Conservation (phyloP, 1,139 yeast species). For the Debaryomyces subglobosus region DNA sequence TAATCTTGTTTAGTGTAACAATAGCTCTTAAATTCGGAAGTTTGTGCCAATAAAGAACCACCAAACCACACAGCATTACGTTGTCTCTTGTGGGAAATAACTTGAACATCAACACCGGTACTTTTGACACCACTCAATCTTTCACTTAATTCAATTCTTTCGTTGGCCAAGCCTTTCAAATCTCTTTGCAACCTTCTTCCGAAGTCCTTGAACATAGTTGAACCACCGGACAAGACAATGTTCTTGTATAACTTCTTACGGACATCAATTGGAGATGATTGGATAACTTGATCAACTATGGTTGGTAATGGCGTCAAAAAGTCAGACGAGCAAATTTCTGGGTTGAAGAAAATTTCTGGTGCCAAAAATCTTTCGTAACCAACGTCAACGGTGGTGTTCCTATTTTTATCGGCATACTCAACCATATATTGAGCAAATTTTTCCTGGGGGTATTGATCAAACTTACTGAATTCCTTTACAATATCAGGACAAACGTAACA, state of each 20-base stretch:
- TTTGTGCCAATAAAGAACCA: slow-evolving; percentile 94
- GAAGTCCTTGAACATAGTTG: slow-evolving; percentile 97
- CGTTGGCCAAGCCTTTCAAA: slow-evolving; percentile 82
- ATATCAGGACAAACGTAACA: slow-evolving; percentile 98
- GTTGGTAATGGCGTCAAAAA: slow-evolving; percentile 94
- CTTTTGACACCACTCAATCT: slow-evolving; percentile 78
- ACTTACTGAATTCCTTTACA: slow-evolving; percentile 92
- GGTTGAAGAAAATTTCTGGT: slow-evolving; percentile 97
- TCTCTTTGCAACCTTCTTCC: slow-evolving; percentile 98
- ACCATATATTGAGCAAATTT: slow-evolving; percentile 92
- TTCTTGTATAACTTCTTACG: slow-evolving; percentile 95
- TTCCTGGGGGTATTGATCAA: slow-evolving; percentile 86
- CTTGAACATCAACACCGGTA: slow-evolving; percentile 96
- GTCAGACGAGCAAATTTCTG: slow-evolving; percentile 95
- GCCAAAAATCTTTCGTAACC: slow-evolving; percentile 98
- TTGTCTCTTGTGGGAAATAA: slow-evolving; percentile 95
- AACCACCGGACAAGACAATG: slow-evolving; percentile 94
- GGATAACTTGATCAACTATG: slow-evolving; percentile 93
- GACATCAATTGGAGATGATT: slow-evolving; percentile 95
- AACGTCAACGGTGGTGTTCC: slow-evolving; percentile 75
- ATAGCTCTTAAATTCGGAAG: slow-evolving; percentile 93
- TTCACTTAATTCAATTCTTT: slow-evolving; percentile 84
- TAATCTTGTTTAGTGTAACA: slow-evolving; percentile 97
- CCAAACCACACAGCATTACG: slow-evolving; percentile 99
- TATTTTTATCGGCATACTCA: slow-evolving; percentile 73